Conservation (phyloP, 2,329 filamentous ascomycete genomes). For the Aspergillus calidoustus region DNA sequence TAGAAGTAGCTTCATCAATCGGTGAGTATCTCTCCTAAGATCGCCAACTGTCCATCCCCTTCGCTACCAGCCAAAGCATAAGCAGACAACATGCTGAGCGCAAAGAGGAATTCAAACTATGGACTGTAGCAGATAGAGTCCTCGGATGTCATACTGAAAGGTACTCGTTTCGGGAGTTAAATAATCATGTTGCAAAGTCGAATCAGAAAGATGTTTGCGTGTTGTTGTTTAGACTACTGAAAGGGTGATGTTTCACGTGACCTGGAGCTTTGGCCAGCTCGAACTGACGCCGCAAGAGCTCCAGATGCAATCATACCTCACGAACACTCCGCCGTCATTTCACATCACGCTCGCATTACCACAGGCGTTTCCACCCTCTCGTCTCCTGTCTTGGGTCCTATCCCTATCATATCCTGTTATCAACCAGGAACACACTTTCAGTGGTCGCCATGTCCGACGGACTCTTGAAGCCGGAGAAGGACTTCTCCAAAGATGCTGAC, state of each 20-base stretch:
- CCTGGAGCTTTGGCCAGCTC: conserved; percentile 34
- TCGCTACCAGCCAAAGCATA: not conserved
- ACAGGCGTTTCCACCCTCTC: conserved; percentile 8
- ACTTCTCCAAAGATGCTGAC: conserved; percentile 97
- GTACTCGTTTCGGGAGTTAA: not conserved
- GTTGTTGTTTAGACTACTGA: not conserved
- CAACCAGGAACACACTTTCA: conserved; percentile 21
- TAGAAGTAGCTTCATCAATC: not conserved
- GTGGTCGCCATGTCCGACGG: conserved; percentile 75
- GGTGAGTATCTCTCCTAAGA: not conserved
- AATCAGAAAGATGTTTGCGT: not conserved
- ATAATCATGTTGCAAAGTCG: not conserved
- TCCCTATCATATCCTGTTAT: not conserved
- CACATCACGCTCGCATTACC: conserved; percentile 18
- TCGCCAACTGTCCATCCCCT: not conserved
- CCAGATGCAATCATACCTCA: conserved; percentile 19
- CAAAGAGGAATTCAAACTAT: not conserved
- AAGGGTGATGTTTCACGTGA: conserved; percentile 33
- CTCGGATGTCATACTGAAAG: not conserved
- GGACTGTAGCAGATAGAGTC: not conserved
- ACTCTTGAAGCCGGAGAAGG: conserved; percentile 92
- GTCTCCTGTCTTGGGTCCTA: conserved; percentile 12
- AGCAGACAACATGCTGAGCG: not conserved
- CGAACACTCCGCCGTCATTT: conserved; percentile 11
- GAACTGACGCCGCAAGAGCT: conserved; percentile 24